Base-by-base conservation (phyloP, 225 moss, liverwort and hornwort genomes). In the Pleurozium schreberi region DNA sequence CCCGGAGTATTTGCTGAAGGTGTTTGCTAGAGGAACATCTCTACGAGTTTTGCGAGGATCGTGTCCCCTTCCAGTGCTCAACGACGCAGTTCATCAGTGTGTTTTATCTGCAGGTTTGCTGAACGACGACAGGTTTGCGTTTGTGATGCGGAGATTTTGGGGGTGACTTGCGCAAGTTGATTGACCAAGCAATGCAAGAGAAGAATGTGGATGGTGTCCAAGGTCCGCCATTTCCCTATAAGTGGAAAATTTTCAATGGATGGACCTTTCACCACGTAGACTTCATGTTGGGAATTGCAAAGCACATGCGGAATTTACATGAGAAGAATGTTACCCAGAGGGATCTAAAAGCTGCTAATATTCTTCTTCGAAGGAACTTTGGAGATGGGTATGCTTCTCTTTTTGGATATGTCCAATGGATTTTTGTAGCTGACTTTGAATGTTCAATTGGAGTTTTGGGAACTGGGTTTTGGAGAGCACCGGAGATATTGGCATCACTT, bases 71-170 rank as follows among this genome's bases (percentile, higher is more conserved):
- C 18, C 30, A 4, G 45, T 73, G 4, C 45, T 45, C 18, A 9
- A 17, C 0, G 0, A 5, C 0, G 0, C 2, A 10, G 45, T 45
- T 28, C 0, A 0, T 3, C 45, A 73, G 1, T 73, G 45, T 18
- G 30, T 45, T 73, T 0, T 0, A 0, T 1, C 0, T 3, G 45
- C 18, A 1, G 30, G 45, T 6, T 16, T 30, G 30, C 1, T 73
- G 3, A 0, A 30, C 2, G 45, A 45, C 18, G 73, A 30, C 2
- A 45, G 73, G 45, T 45, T 73, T 73, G 73, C 6, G 1, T 73
- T 73, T 30, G 3, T 28, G 18, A 73, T 73, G 73, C 0, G 0
- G 0, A 45, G 18, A 45, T 10, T 0, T 45, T 73, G 73, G 73
- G 73, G 73, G 73, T 30, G 45, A 73, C 73, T 73, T 73, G 73